Evolutionary conservation across 2,329 filamentous ascomycete genomes (phyloP), one percentile per base, ranked within the genome.

Genomic region (Talaromyces rugulosus): DNA sequence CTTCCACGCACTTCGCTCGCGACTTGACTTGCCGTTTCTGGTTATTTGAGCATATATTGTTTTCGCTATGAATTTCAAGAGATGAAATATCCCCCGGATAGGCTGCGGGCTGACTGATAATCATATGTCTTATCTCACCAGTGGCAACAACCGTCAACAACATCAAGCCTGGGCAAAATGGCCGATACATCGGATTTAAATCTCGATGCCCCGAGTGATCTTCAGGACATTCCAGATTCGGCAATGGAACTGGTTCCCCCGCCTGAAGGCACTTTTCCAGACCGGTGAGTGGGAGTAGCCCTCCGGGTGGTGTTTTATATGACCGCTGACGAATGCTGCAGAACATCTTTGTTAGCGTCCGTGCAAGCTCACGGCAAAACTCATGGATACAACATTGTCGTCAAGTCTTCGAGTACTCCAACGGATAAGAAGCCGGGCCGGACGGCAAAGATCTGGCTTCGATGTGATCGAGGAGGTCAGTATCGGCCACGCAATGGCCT

Each of bases 401-500:
- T 79, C 56, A 79, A 79, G 58, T 78, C 77, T n/a, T 79, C 77
- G 18, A 78, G 76, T 63, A 78, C 74, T 1, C 77, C 77, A 6
- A 79, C 76, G 5, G 76, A 78, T 60, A 78, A 78, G 66, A 79
- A 79, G 57, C 77, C 77, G 6, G 76, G 76, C 33, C 74, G 77
- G 11, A 77, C 75, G 1, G 76, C 76, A 40, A 79, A 79, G 56
- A 72, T 79, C 8, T 79, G 77, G 77, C 66, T 79, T 62, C 74
- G 77, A 55, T 79, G 77, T 68, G 77, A 79, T 66, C 75, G 77
- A 28, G 77, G 77, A 47, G 77, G 77, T 16, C 76, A 78, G 56
- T 79, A 79, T 66, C 76, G 77, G 40, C 77, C 77, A 4, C 72
- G 77, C 11, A 79, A 79, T 61, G 77, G 77, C 6, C 74, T 79